These are phyloP conservation scores for Ogataea hybrid DNA, from an alignment of 1,139 yeast species.

Conservation along the genomic window DNA sequence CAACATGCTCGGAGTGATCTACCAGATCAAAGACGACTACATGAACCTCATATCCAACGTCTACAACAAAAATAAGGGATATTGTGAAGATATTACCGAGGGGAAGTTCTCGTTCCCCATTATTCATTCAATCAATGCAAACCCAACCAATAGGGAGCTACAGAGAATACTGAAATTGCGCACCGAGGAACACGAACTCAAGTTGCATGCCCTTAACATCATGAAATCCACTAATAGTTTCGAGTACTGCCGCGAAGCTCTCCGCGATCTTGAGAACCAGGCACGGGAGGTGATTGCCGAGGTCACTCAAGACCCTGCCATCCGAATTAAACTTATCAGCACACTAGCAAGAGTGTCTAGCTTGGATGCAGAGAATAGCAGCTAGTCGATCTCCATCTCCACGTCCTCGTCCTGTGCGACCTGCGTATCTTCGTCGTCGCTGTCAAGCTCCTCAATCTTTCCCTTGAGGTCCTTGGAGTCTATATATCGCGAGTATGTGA, in stretches of 20 bases:
- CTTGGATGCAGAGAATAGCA: background rate
- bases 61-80: constrained; percentile 69
- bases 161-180: constrained; percentile 37
- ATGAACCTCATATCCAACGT: constrained; percentile 55
- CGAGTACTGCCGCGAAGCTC: constrained; percentile 34
- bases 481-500: constrained; percentile 16
- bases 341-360: constrained; percentile 4
- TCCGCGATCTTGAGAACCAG: constrained; percentile 20
- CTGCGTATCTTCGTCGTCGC: constrained; percentile 1
- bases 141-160: constrained; percentile 37
- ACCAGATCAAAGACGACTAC: constrained; percentile 83
- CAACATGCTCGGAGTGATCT: constrained; percentile 75
- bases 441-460: constrained; percentile 8
- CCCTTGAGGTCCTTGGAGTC: constrained; percentile 13
- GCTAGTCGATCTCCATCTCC: constrained; percentile 5
- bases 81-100: constrained; percentile 84
- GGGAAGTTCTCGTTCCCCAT: constrained; percentile 88
- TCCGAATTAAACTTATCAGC: background rate
- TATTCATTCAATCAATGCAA: constrained; percentile 54
- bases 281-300: constrained; percentile 18
- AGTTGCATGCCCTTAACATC: constrained; percentile 46
- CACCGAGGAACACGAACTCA: constrained; percentile 39
- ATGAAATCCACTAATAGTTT: constrained; percentile 45
- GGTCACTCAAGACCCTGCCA: constrained; percentile 12
- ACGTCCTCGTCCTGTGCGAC: constrained; percentile 2